Evolutionary conservation across 371 early-diverging fungal species (phyloP), one percentile per base, ranked within the genome.

Genomic region (Umbelopsis sp.): DNA sequence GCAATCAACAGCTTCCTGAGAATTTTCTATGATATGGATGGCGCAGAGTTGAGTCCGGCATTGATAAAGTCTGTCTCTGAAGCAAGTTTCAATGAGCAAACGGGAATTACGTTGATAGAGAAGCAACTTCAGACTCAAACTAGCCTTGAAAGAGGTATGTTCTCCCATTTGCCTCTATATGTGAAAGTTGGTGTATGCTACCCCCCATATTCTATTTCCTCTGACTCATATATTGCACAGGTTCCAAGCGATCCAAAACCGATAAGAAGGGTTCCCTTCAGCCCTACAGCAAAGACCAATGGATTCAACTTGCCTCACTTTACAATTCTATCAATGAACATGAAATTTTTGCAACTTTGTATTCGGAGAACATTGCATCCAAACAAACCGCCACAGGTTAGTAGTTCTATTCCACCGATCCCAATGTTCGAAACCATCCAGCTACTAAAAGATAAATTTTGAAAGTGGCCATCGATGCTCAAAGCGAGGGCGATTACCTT

Each of bases 311-410:
- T 6, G 86, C 92, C 0, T 66, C 75, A 6, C 71, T 91, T 0
- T 93, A 89, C 70, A 85, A 87, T 46, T 79, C 81, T 0, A 77
- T 91, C 44, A 88, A 87, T 53, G 85, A 89, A 50, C 73, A 80
- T 37, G 90, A 91, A 45, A 75, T 90, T 1, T 91, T 85, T 70
- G 79, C 86, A 70, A 84, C 82, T 18, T 77, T 89, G 20, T 88
- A 86, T 63, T 83, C 88, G 65, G 69, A 69, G 16, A 81, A 83
- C 41, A 80, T 90, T 7, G 84, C 87, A 1, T 69, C 79, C 0
- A 76, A 76, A 25, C 71, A 82, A 0, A 68, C 67, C 12, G 77
- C 87, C 0, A 83, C 77, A 72, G 76, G 82, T 81, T 65, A 63
- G 68, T 20, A 44, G 1, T 41, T 41, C 12, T 10, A 41, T 11